Base-by-base conservation (phyloP, 2,329 filamentous ascomycete genomes). In the Dothistroma pini region DNA sequence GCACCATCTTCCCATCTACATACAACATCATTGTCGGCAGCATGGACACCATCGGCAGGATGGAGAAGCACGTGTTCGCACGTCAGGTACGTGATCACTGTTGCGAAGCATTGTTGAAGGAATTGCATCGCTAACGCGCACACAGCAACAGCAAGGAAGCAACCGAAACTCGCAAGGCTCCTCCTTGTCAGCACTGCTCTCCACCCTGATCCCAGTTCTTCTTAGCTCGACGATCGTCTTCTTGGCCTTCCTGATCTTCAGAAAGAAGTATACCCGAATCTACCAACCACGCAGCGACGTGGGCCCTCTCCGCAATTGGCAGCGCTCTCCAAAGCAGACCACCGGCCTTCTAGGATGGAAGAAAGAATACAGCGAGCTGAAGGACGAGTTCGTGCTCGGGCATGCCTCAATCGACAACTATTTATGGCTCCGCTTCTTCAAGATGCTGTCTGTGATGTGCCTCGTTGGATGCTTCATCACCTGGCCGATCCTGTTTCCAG, bases 301-400 rank as follows among this genome's bases (percentile, higher is more conserved):
- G 8, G 62, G 57, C n/a, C 53, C 61, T 8, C 51, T 72, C n/a
- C 57, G 62, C 52, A 62, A 63, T 49, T 78, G 75, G 70, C 76
- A 83, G 63, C 76, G 77, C 65, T 83, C 77, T 53, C 82, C 82
- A 21, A 74, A 79, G 5, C 75, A 70, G 19, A 72, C 73, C 25
- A 60, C 58, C 12, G 79, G 81, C 48, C 74, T 82, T 60, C 72
- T 85, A 54, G 81, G 82, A 65, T 85, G 83, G 82, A 76, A 82
- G 55, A 74, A 72, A 9, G 62, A 68, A 29, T 68, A 58, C 54
- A 50, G 19, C 12, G 14, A 63, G 56, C 52, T 69, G 19, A 59
- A 54, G 12, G 79, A 81, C 64, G 72, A 75, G 48, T 78, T 75
- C 62, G 75, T 80, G 4, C 73, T 81, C 32, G 75, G 76, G 52